phyloP scores from a whole-genome alignment of 139 green algal species.

The Chlorella sp. region DNA sequence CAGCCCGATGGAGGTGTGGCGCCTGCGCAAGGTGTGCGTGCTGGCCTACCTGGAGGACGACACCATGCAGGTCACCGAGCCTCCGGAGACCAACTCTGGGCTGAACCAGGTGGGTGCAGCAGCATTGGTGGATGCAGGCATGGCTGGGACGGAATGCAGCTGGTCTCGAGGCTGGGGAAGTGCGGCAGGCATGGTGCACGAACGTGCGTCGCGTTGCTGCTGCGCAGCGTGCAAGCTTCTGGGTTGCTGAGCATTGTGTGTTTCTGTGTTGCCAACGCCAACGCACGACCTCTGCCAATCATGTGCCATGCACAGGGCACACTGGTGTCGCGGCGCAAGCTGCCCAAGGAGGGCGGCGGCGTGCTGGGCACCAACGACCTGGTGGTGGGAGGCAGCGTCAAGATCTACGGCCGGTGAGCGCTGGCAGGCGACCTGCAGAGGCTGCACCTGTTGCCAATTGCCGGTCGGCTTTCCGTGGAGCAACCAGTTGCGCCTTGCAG shows the following conservation, averaged over 20 bases:
- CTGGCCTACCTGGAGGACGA: slow-evolving; percentile 94
- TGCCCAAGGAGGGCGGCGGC: slow-evolving; percentile 64
- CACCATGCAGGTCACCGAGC: slow-evolving; percentile 88
- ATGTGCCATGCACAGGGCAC: slow-evolving; percentile 68
- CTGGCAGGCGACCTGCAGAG: background rate
- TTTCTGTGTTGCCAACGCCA: background rate
- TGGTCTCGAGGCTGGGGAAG: too few species aligned
- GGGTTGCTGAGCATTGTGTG: background rate
- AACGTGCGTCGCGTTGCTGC: too few species aligned
- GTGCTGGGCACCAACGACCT: slow-evolving; percentile 72
- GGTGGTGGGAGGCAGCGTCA: slow-evolving; percentile 72
- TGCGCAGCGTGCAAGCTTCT: too few species aligned
- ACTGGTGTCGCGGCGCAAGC: slow-evolving; percentile 85
- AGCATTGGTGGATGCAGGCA: too few species aligned
- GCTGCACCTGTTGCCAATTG: background rate
- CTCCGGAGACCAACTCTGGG: slow-evolving; percentile 46
- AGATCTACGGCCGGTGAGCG: slow-evolving; percentile 73
- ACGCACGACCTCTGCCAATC: too few species aligned
- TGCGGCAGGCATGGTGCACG: too few species aligned
- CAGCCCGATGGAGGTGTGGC: slow-evolving; percentile 78
- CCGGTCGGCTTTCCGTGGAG: too few species aligned
- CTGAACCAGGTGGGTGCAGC: slow-evolving; percentile 11
- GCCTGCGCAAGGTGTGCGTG: slow-evolving; percentile 83
- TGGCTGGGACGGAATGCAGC: background rate
- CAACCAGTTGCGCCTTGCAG: too few species aligned